Percentiles rank a stretch among this genome's conserved stretches.
phyloP scores from a whole-genome alignment of 2,329 filamentous ascomycete genomes.

The Fusarium metavorans region DNA sequence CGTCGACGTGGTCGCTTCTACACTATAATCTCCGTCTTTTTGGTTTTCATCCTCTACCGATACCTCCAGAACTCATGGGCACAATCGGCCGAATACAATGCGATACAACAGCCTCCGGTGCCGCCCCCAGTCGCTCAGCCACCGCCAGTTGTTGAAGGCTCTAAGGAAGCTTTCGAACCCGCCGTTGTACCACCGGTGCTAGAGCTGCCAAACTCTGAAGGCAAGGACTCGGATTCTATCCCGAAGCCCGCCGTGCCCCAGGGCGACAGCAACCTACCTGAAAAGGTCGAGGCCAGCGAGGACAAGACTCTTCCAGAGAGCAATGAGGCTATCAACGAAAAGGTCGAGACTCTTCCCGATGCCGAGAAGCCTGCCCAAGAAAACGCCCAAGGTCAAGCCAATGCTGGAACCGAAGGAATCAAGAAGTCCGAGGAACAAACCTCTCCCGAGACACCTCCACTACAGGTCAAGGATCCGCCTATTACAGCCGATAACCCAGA shows the following conservation, averaged over 20 bases:
- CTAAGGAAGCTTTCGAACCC: slow-evolving; percentile 33
- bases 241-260: slow-evolving; percentile 22
- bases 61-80: slow-evolving; percentile 58
- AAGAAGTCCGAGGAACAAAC: slow-evolving; percentile 20
- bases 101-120: slow-evolving; percentile 14
- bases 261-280: slow-evolving; percentile 9
- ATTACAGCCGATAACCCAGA: slow-evolving; percentile 34
- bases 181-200: slow-evolving; percentile 27
- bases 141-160: slow-evolving; percentile 11
- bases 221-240: slow-evolving; percentile 14
- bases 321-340: not conserved
- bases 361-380: slow-evolving; percentile 15
- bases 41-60: slow-evolving; percentile 67
- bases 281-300: not conserved
- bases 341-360: not conserved
- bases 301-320: not conserved
- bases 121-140: slow-evolving; percentile 21
- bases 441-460: slow-evolving; percentile 30
- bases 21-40: slow-evolving; percentile 64
- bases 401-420: slow-evolving; percentile 1
- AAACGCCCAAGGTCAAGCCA: slow-evolving; percentile 8
- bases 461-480: slow-evolving; percentile 47
- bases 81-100: slow-evolving; percentile 31
- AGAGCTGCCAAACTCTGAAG: slow-evolving; percentile 28
- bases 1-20: slow-evolving; percentile 74